Base-by-base conservation (phyloP, 306 rosid species). In the Arachis hypogaea region DNA sequence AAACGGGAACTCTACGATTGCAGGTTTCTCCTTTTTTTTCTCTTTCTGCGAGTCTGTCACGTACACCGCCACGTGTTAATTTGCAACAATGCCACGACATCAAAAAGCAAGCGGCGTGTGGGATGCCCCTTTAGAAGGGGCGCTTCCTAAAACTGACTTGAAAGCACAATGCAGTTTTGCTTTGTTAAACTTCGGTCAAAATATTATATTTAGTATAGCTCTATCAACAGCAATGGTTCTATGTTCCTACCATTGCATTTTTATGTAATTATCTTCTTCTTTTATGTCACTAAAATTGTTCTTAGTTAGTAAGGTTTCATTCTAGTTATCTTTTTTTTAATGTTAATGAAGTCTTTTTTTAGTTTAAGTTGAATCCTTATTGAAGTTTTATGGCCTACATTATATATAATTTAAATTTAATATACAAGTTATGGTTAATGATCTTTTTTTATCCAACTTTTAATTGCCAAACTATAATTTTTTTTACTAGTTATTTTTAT, bases 151-250 rank as follows among this genome's bases (percentile, higher is more conserved):
- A 14, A 97, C 95, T 82, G 96, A 97, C 78, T 83, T 94, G 73
- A 94, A 86, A 83, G 89, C 97, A 59, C 98, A 94, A 76, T 88
- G 89, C 38, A 91, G 96, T 76, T 93, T 94, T 76, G 92, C 98
- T 72, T 86, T 68, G 73, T 71, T 94, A 82, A 94, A 94, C 86
- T 89, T 94, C 6, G 97, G 98, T 71, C 98, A 94, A 89, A 91
- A 87, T 82, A 47, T 88, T 63, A 94, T 89, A 84, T 94, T 94
- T 85, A 94, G 98, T 77, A 85, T 89, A 4, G 95, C 98, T 78
- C 90, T 94, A 50, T 94, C 98, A 80, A 89, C 93, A 11, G 98
- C 98, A 62, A 94, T 94, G 98, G 95, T 89, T 84, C 77, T 94
- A 73, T 91, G 96, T 84, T 94, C 98, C 33, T 86, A 94, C 61